Conservation (phyloP, 2,329 filamentous ascomycete genomes). For the Sclerotinia trifoliorum region DNA sequence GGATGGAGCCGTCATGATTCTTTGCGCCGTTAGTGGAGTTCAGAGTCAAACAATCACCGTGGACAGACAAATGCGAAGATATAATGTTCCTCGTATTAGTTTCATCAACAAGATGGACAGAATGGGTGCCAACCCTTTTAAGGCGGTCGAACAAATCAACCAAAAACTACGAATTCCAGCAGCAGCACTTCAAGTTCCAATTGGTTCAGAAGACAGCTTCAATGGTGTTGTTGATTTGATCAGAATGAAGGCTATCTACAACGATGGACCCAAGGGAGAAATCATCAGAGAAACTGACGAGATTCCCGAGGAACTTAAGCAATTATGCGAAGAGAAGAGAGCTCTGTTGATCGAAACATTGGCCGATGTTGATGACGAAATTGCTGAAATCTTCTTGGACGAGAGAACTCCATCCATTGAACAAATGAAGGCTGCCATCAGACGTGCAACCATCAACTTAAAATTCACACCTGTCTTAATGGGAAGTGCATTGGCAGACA, state of each 20-base stretch:
- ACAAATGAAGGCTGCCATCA: constrained; percentile 91
- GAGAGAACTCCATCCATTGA: constrained; percentile 74
- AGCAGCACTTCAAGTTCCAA: constrained; percentile 91
- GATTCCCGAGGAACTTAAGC: constrained; percentile 75
- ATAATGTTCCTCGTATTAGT: constrained; percentile 91
- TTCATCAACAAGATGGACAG: constrained; percentile 99
- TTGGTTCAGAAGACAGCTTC: constrained; percentile 88
- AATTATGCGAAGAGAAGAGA: constrained; percentile 78
- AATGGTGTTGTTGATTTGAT: constrained; percentile 91
- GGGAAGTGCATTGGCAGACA: constrained; percentile 93
- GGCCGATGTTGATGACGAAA: constrained; percentile 96
- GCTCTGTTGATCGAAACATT: constrained; percentile 88
- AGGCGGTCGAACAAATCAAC: constrained; percentile 96
- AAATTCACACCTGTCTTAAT: constrained; percentile 96
- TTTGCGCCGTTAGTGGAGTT: constrained; percentile 95
- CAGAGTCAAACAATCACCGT: constrained; percentile 98
- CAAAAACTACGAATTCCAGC: constrained; percentile 90
- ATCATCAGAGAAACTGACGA: constrained; percentile 73
- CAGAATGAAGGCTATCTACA: constrained; percentile 90
- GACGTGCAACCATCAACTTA: constrained; percentile 79
- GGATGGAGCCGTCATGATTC: constrained; percentile 96
- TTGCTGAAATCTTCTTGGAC: constrained; percentile 90
- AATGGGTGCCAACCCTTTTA: constrained; percentile 98
- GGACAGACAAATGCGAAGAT: constrained; percentile 96
- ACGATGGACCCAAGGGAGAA: constrained; percentile 79